These are phyloP conservation scores for Coemansia sp. DNA, from an alignment of 192 early-diverging fungal species.

Conservation along the genomic window DNA sequence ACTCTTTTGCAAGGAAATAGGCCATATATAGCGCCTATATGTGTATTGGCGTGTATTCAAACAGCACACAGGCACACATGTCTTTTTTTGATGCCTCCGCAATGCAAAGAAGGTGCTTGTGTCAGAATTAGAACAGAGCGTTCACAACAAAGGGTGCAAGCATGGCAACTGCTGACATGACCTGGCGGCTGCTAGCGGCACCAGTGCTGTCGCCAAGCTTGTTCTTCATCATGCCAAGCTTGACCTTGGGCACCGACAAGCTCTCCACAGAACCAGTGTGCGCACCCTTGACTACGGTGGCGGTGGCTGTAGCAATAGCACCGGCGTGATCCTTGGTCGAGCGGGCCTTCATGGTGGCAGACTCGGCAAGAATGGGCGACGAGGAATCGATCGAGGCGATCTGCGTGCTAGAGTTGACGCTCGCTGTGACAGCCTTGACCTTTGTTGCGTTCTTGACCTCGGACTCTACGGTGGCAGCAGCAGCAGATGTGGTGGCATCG, in stretches of 20 bases:
- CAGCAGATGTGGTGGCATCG: background rate
- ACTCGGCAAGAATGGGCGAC: conserved; percentile 21
- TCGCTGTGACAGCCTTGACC: no score
- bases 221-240: conserved; percentile 30
- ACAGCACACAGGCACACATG: no score
- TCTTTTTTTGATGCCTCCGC: background rate
- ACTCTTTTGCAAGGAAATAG: no score
- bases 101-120: background rate
- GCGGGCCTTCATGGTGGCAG: conserved; percentile 10
- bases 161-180: conserved; percentile 6
- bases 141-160: conserved; percentile 13
- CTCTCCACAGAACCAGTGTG: background rate
- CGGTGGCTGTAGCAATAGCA: conserved; percentile 1
- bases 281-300: conserved; percentile 1
- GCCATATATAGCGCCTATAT: no score
- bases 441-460: no score
- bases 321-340: conserved; percentile 1
- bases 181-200: conserved; percentile 4
- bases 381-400: no score
- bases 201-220: conserved; percentile 16
- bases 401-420: no score
- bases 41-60: no score
- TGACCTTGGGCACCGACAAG: conserved; percentile 4
- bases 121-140: conserved; percentile 13
- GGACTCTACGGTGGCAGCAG: background rate